These are phyloP conservation scores for Hirsutella thompsonii DNA, from an alignment of 2,329 filamentous ascomycete species.

Conservation along the genomic window DNA sequence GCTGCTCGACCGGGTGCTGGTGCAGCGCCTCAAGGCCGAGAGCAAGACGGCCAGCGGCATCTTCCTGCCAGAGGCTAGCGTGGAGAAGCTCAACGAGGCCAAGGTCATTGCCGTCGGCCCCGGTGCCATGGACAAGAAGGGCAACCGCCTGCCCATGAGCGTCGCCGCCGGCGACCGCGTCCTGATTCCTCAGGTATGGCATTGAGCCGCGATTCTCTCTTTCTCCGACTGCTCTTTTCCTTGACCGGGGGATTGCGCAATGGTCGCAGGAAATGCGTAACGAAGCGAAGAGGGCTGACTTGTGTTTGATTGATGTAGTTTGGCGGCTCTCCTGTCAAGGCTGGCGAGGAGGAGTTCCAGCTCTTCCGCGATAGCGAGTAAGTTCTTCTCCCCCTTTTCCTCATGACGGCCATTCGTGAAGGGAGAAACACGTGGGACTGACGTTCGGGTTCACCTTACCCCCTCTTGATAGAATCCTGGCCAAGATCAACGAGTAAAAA, in stretches of 20 bases:
- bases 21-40: conserved; percentile 96
- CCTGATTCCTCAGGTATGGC: conserved; percentile 79
- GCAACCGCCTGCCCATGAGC: conserved; percentile 75
- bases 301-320: conserved; percentile 45
- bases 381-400: too few relatives aligned
- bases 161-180: conserved; percentile 81
- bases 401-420: too few relatives aligned
- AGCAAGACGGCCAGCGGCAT: conserved; percentile 92
- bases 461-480: conserved; percentile 69
- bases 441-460: too few relatives aligned
- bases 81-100: conserved; percentile 98
- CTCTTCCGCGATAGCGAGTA: conserved; percentile 98
- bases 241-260: too few relatives aligned
- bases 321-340: conserved; percentile 89
- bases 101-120: conserved; percentile 93
- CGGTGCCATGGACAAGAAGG: conserved; percentile 75
- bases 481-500: conserved; percentile 90
- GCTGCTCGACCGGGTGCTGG: conserved; percentile 93
- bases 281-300: conserved; percentile 10
- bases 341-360: conserved; percentile 91
- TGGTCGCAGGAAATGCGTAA: neutral
- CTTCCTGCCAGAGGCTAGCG: conserved; percentile 91
- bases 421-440: neutral
- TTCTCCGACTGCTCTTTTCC: too few relatives aligned
- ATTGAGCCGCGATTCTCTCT: too few relatives aligned